Evolutionary conservation across 2,329 filamentous ascomycete species (phyloP).

Genomic region (Coccinonectria pachysandricola): DNA sequence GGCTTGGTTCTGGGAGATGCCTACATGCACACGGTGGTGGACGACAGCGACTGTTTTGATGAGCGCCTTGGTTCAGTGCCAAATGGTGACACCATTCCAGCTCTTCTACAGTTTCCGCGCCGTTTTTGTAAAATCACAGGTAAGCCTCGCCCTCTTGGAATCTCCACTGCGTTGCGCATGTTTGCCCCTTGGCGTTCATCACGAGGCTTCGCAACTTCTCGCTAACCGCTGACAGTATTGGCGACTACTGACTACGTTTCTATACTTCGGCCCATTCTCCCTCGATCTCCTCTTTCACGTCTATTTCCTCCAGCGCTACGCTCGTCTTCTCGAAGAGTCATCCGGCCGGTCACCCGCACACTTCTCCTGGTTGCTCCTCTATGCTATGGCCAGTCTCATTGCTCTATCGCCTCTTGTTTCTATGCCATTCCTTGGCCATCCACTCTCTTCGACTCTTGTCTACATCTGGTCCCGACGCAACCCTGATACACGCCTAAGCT

Average conservation of each 20-base stretch:
- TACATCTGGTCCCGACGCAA: slow-evolving; percentile 98
- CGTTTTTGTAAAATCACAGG: slow-evolving; percentile 87
- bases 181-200: not conserved
- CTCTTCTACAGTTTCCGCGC: slow-evolving; percentile 93
- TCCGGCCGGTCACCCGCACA: slow-evolving; percentile 85
- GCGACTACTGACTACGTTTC: slow-evolving; percentile 90
- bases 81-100: slow-evolving; percentile 86
- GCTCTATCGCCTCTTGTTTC: slow-evolving; percentile 76
- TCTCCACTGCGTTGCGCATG: too few species aligned
- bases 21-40: slow-evolving; percentile 92
- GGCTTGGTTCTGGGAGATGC: slow-evolving; percentile 99
- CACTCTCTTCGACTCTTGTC: slow-evolving; percentile 83
- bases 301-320: slow-evolving; percentile 96
- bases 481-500: slow-evolving; percentile 80
- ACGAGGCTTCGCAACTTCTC: slow-evolving; percentile 1
- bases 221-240: slow-evolving; percentile 58
- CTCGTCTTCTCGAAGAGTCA: slow-evolving; percentile 86
- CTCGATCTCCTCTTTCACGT: slow-evolving; percentile 95
- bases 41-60: slow-evolving; percentile 84
- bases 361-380: slow-evolving; percentile 89
- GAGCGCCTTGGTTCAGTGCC: slow-evolving; percentile 83
- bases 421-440: slow-evolving; percentile 89
- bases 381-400: slow-evolving; percentile 70
- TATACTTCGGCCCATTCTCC: slow-evolving; percentile 92
- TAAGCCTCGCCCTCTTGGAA: slow-evolving; percentile 33